phyloP scores from a whole-genome alignment of 2,329 filamentous ascomycete genomes.

The Alternaria incomplexa region DNA sequence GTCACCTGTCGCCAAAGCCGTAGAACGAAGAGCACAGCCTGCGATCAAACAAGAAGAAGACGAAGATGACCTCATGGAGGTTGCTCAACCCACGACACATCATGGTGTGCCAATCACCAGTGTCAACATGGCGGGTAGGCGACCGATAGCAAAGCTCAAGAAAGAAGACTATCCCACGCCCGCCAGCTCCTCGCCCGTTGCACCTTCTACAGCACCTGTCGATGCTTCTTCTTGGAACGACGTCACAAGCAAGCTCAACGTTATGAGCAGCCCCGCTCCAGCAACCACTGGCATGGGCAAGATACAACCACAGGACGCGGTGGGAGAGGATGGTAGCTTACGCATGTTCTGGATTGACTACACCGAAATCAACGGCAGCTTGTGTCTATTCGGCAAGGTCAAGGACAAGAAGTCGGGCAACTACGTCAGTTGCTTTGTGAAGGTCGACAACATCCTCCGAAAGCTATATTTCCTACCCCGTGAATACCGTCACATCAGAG shows the following conservation, averaged over 20 bases:
- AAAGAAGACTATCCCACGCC: constrained; percentile 74
- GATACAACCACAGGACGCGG: constrained; percentile 79
- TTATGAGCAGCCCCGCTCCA: constrained; percentile 74
- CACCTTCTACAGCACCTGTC: constrained; percentile 60
- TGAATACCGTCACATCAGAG: constrained; percentile 63
- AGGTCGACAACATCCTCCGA: constrained; percentile 90
- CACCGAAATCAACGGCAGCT: constrained; percentile 85
- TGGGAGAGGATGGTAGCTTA: constrained; percentile 91
- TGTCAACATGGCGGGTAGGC: constrained; percentile 83
- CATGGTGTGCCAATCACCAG: constrained; percentile 68
- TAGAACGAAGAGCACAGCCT: constrained; percentile 70
- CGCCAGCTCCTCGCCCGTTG: constrained; percentile 75
- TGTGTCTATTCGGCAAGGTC: constrained; percentile 96
- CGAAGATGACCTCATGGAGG: constrained; percentile 84
- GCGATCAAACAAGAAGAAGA: constrained; percentile 66
- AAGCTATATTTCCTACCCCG: constrained; percentile 94
- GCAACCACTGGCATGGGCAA: constrained; percentile 76
- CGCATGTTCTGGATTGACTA: constrained; percentile 98
- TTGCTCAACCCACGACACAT: constrained; percentile 75
- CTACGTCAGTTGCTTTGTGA: constrained; percentile 92
- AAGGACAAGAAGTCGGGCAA: constrained; percentile 80
- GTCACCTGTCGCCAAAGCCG: constrained; percentile 81
- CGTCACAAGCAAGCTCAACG: constrained; percentile 83
- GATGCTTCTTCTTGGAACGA: constrained; percentile 89
- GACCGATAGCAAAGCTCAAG: constrained; percentile 74